Evolutionary conservation across 2,329 filamentous ascomycete genomes (phyloP).

Genomic region (Aspergillus cejpii): DNA sequence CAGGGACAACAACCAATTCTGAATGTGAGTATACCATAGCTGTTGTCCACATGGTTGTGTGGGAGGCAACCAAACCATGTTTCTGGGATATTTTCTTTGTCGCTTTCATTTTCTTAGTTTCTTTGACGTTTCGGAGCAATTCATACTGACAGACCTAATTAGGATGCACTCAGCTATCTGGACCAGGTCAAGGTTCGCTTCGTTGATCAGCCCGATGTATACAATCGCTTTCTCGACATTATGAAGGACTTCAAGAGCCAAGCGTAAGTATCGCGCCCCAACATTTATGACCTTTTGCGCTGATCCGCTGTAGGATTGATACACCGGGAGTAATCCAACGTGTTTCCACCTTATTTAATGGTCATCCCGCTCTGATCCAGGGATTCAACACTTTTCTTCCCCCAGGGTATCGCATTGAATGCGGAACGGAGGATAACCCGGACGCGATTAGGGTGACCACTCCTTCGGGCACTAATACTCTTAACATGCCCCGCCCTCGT

Average conservation of each 20-base stretch:
- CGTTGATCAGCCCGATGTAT: constrained; percentile 92
- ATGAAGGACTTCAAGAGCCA: constrained; percentile 99
- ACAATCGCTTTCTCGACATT: constrained; percentile 93
- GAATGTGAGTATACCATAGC: constrained; percentile 44
- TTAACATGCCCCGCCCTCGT: constrained; percentile 58
- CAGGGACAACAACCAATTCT: constrained; percentile 81
- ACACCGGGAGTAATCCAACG: constrained; percentile 96
- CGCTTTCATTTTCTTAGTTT: constrained; percentile 5
- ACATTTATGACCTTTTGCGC: constrained; percentile 2
- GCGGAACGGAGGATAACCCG: constrained; percentile 84
- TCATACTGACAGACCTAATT: constrained; percentile 3
- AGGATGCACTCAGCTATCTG: constrained; percentile 86
- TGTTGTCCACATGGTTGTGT: not conserved
- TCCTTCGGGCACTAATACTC: constrained; percentile 92
- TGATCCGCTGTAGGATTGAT: constrained; percentile 59
- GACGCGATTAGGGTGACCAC: constrained; percentile 96
- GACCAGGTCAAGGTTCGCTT: constrained; percentile 99
- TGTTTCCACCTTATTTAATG: constrained; percentile 90
- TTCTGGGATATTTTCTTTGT: too few relatives aligned
- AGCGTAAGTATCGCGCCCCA: constrained; percentile 54
- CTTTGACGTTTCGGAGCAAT: not conserved
- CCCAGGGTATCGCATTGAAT: constrained; percentile 93
- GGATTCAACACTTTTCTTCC: constrained; percentile 98
- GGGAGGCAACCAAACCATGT: too few relatives aligned
- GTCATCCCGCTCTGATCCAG: constrained; percentile 90